Evolutionary conservation across 2,329 filamentous ascomycete species (phyloP).

Genomic region (Phialocephala sp.): DNA sequence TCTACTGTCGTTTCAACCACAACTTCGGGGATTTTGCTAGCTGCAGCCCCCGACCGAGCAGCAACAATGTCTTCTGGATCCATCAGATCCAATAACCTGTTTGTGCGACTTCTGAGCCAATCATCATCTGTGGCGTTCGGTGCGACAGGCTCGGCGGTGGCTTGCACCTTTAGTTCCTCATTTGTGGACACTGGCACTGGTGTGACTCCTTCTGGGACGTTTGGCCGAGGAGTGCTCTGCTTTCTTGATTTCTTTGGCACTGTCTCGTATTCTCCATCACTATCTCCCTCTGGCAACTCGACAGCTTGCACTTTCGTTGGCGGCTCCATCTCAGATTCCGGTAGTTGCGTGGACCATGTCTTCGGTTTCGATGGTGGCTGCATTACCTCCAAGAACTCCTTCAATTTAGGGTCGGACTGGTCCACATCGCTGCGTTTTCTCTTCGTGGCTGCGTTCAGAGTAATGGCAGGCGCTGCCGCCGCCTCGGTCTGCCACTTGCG

Average conservation of each 20-base stretch:
- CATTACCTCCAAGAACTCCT: slow-evolving; percentile 88
- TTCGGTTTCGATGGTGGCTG: slow-evolving; percentile 69
- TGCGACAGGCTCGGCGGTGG: slow-evolving; percentile 31
- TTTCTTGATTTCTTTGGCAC: slow-evolving; percentile 59
- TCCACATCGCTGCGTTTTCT: slow-evolving; percentile 67
- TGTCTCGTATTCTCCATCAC: slow-evolving; percentile 77
- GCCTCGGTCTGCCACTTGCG: slow-evolving; percentile 31
- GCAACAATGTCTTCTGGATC: slow-evolving; percentile 53
- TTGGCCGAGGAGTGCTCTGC: slow-evolving; percentile 31
- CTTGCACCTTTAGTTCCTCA: slow-evolving; percentile 31
- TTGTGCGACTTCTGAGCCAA: slow-evolving; percentile 91
- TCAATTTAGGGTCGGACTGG: slow-evolving; percentile 76
- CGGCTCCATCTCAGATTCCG: slow-evolving; percentile 44
- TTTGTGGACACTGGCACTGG: slow-evolving; percentile 14
- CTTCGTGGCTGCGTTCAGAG: slow-evolving; percentile 57
- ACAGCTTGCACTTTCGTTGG: slow-evolving; percentile 49
- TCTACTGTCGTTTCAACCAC: slow-evolving; percentile 21
- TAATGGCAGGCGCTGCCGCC: slow-evolving; percentile 38
- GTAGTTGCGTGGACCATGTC: slow-evolving; percentile 63
- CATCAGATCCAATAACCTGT: slow-evolving; percentile 80
- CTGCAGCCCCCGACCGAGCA: slow-evolving; percentile 29
- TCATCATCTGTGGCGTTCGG: slow-evolving; percentile 63
- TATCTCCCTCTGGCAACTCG: slow-evolving; percentile 60
- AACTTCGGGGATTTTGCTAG: slow-evolving; percentile 21
- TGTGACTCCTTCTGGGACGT: slow-evolving; percentile 11